These are phyloP conservation scores for Leccinum ponderosum DNA, from an alignment of 1,284 basidiomycete species.

Conservation along the genomic window DNA sequence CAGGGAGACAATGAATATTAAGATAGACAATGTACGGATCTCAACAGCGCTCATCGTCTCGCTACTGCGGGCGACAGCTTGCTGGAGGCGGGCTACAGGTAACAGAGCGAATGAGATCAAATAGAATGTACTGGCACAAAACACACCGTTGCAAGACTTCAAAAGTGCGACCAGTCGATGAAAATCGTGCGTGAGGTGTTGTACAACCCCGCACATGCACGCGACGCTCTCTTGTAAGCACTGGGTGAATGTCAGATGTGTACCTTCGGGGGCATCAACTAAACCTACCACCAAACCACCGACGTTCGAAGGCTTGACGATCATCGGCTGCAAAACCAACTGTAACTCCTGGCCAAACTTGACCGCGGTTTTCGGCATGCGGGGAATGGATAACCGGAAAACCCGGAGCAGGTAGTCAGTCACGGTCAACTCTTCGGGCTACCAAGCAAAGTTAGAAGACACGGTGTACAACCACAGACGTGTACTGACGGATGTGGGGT, in stretches of 20 bases:
- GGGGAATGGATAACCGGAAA: slow-evolving; percentile 82
- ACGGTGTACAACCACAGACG: background rate
- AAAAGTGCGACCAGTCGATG: slow-evolving; percentile 73
- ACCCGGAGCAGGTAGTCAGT: slow-evolving; percentile 87
- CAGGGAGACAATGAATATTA: slow-evolving; percentile 82
- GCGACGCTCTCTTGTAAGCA: slow-evolving; percentile 88
- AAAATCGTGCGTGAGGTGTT: slow-evolving; percentile 86
- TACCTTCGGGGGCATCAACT: background rate
- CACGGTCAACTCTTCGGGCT: slow-evolving; percentile 82
- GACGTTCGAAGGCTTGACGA: slow-evolving; percentile 73
- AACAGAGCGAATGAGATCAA: slow-evolving; percentile 5
- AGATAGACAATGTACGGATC: slow-evolving; percentile 50
- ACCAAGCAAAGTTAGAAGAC: slow-evolving; percentile 6
- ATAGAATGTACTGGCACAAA: background rate
- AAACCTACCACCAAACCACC: slow-evolving; percentile 61
- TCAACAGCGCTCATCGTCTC: slow-evolving; percentile 38
- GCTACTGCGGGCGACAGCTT: slow-evolving; percentile 43
- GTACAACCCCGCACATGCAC: slow-evolving; percentile 86
- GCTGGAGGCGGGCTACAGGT: slow-evolving; percentile 53
- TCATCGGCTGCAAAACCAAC: slow-evolving; percentile 79
- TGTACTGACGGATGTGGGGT: slow-evolving; percentile 63
- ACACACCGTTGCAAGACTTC: slow-evolving; percentile 76
- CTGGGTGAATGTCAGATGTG: slow-evolving; percentile 37
- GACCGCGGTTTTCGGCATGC: slow-evolving; percentile 84
- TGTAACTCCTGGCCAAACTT: slow-evolving; percentile 89